Base-by-base conservation (phyloP, 1,139 yeast genomes). In the Hyphopichia wangnamkhiaoensis region DNA sequence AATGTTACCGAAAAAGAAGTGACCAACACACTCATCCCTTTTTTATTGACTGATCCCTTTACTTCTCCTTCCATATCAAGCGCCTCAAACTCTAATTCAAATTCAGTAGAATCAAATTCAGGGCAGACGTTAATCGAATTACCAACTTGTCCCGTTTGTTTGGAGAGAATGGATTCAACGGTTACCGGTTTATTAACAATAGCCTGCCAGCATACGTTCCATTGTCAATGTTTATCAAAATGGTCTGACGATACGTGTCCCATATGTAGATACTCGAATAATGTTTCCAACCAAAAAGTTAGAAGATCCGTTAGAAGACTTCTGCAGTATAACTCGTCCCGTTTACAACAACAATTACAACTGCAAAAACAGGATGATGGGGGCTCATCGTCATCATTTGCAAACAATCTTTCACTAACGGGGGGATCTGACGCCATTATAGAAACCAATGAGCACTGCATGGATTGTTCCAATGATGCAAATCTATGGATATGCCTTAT, bases 221-320 rank as follows among this genome's bases (percentile, higher is more conserved):
- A 91, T 59, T 90, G 96, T 52, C 87, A 79, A 50, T 91, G 97
- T 58, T 68, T 91, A 37, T 80, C 89, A 27, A 86, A 84, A 61
- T 91, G 97, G 97, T 79, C 80, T 41, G 96, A 89, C 56, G 95
- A 89, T 43, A 80, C 89, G 21, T 91, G 98, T 57, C 97, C 97
- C 0, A 90, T 91, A 5, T 91, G 97, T 58, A 68, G 98, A 27
- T 87, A 88, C 53, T 82, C 96, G 4, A 80, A 69, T 42, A 66
- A 59, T 42, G 53, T 65, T 6, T 59, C 71, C 5, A 71, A 67
- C 45, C 66, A 60, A 36, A 61, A 61, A 33, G 64, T 68, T 13
- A 50, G 74, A 29, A 55, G 70, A 35, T 55, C 69, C 1, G 58
- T 63, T 5, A 46, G 71, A 35, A 50, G 73, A 33, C 49, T 66